Evolutionary conservation across 73 alveolate genomes (phyloP), one percentile per base, ranked within the genome.

Genomic region (Tetrahymena borealis): DNA sequence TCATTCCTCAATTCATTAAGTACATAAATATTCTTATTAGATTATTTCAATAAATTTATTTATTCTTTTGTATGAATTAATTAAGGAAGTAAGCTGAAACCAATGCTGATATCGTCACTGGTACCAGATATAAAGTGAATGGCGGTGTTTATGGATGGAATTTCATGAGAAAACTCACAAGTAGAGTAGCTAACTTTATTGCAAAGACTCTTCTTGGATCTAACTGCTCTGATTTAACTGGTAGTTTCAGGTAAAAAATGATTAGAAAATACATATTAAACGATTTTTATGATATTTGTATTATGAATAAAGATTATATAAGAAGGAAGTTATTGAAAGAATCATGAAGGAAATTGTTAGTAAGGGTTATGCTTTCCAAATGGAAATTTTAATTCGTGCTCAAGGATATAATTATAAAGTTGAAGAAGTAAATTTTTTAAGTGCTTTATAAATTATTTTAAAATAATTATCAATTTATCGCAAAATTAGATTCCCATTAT

Each of bases 111-210:
- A 95, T 99, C 24, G 99, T 99, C 37, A 99, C 99, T 28, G 99
- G 99, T 20, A 97, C 99, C 7, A 96, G 99, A 93, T 99, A 99
- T 91, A 90, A 39, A 32, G 94, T 92, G 42, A 91, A 92, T 38
- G 99, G 99, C 1, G 99, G 99, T 15, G 99, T 99, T 43, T 96
- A 94, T 95, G 99, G 99, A 9, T 99, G 99, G 99, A 99, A 97
- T 91, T 97, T 98, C 39, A 91, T 91, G 41, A 94, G 99, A 78
- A 97, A 98, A 92, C 97, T 99, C 32, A 97, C 99, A 32, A 96
- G 99, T 0, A 95, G 99, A 94, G 99, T 98, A 11, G 99, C 99
- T 31, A 99, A 99, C 97, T 99, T 97, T 94, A 90, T 99, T 32
- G 99, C 99, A 0, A 78, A 96, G 13, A 94, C 97, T 40, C 79